Conservation (phyloP, 768 basidiomycete genomes). For the Mycena epipterygia region DNA sequence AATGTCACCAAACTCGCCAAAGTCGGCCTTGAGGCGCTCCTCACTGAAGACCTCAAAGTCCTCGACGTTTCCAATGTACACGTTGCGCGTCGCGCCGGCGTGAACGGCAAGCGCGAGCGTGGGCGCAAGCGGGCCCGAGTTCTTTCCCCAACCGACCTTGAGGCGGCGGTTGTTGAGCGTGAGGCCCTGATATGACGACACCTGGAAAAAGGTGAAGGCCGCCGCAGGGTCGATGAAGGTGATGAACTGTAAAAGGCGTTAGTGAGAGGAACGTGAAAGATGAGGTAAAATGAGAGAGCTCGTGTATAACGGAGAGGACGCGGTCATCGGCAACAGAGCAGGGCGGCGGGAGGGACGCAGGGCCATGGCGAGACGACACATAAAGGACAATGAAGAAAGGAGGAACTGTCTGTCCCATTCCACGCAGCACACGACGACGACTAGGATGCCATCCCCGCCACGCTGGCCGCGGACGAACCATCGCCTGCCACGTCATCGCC, state of each 20-base stretch:
- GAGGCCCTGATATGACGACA: conserved; percentile 90
- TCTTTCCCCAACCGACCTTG: conserved; percentile 99
- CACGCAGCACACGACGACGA: too few species aligned
- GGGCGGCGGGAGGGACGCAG: too few species aligned
- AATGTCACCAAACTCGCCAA: conserved; percentile 96
- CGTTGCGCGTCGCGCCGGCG: conserved; percentile 94
- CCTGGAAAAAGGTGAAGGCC: conserved; percentile 95
- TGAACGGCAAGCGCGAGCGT: conserved; percentile 91
- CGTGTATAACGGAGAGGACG: too few species aligned
- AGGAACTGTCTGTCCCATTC: too few species aligned
- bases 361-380: too few species aligned
- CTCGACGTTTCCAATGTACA: conserved; percentile 95
- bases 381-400: too few species aligned
- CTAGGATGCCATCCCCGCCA: too few species aligned
- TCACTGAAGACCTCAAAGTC: conserved; percentile 95
- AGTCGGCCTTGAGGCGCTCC: conserved; percentile 92
- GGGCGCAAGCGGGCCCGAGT: conserved; percentile 88
- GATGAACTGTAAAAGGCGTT: conserved; percentile 75
- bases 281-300: neutral
- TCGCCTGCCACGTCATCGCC: too few species aligned
- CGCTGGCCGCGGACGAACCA: too few species aligned
- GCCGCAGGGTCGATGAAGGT: conserved; percentile 96
- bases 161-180: conserved; percentile 93
- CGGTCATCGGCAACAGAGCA: too few species aligned
- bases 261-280: neutral